phyloP scores from a whole-genome alignment of 2,329 filamentous ascomycete genomes.

The Cadophora sp. region DNA sequence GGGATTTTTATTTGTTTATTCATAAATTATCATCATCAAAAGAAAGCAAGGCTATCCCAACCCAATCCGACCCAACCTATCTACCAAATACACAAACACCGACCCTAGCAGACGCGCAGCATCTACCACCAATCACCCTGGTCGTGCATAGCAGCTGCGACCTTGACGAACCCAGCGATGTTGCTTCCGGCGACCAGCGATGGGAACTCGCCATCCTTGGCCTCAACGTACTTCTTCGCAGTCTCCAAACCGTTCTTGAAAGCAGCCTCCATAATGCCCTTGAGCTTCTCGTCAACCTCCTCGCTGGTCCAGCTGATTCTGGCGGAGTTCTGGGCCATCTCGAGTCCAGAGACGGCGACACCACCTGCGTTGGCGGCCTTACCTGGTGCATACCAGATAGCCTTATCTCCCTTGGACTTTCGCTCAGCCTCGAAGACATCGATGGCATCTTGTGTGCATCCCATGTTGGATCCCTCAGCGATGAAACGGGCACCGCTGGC shows the following conservation, averaged over 20 bases:
- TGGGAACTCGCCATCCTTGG: constrained; percentile 83
- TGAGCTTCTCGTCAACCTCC: constrained; percentile 90
- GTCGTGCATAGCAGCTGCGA: constrained; percentile 91
- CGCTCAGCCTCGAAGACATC: constrained; percentile 86
- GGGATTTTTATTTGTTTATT: constrained; percentile 5
- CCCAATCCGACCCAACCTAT: constrained; percentile 11
- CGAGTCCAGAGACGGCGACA: constrained; percentile 94
- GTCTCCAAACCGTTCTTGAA: constrained; percentile 91
- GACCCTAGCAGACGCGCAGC: neutral
- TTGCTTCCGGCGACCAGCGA: constrained; percentile 92
- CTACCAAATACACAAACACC: constrained; percentile 23
- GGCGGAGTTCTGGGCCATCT: constrained; percentile 98
- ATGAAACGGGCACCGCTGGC: constrained; percentile 81
- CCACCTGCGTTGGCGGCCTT: constrained; percentile 98
- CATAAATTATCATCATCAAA: constrained; percentile 15
- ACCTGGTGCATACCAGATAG: constrained; percentile 95
- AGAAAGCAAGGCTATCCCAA: neutral
- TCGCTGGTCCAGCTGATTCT: constrained; percentile 85
- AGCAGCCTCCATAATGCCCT: constrained; percentile 92
- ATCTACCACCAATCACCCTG: constrained; percentile 89
- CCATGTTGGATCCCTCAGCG: constrained; percentile 99
- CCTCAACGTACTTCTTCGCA: constrained; percentile 84
- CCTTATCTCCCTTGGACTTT: constrained; percentile 68
- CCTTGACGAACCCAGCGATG: constrained; percentile 98
- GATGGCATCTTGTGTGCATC: constrained; percentile 94